Conservation (phyloP, 768 basidiomycete species). For the Phanerodontia chrysosporium region DNA sequence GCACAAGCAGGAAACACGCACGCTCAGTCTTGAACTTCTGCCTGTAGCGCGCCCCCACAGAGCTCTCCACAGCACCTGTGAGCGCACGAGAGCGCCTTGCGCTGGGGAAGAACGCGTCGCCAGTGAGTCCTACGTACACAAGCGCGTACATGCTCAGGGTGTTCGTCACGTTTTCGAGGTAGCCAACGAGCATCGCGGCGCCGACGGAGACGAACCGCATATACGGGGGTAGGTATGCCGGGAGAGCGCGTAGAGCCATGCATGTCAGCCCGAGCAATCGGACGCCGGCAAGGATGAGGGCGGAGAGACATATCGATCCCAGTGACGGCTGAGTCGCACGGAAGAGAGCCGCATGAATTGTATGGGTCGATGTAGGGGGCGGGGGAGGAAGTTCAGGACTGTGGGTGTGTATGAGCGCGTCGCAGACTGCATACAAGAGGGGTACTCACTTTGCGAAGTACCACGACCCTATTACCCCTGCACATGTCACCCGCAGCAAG, state of each 20-base stretch:
- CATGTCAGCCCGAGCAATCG: constrained; percentile 51
- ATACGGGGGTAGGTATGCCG: constrained; percentile 47
- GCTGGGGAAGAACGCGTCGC: constrained; percentile 47
- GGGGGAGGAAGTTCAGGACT: constrained; percentile 32
- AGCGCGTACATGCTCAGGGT: constrained; percentile 58
- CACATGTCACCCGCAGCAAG: constrained; percentile 66
- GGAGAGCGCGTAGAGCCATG: constrained; percentile 50
- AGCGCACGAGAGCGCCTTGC: constrained; percentile 54
- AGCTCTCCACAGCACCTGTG: constrained; percentile 50
- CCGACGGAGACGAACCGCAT: constrained; percentile 36
- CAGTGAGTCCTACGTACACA: constrained; percentile 52
- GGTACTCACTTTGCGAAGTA: constrained; percentile 66
- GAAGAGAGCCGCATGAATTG: constrained; percentile 71
- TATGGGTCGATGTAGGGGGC: constrained; percentile 56
- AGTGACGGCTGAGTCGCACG: constrained; percentile 80
- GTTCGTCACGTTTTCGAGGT: constrained; percentile 42
- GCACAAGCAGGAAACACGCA: constrained; percentile 28
- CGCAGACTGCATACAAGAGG: not conserved
- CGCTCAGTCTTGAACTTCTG: constrained; percentile 55
- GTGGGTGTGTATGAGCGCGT: not conserved
- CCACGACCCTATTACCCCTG: constrained; percentile 88
- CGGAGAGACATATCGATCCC: constrained; percentile 73
- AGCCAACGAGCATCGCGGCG: constrained; percentile 35
- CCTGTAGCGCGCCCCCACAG: constrained; percentile 35
- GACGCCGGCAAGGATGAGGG: constrained; percentile 71